Percentiles rank a stretch among this genome's conserved stretches.
Conservation (phyloP, 2,329 filamentous ascomycete species). For the Bipolaris victoriae region DNA sequence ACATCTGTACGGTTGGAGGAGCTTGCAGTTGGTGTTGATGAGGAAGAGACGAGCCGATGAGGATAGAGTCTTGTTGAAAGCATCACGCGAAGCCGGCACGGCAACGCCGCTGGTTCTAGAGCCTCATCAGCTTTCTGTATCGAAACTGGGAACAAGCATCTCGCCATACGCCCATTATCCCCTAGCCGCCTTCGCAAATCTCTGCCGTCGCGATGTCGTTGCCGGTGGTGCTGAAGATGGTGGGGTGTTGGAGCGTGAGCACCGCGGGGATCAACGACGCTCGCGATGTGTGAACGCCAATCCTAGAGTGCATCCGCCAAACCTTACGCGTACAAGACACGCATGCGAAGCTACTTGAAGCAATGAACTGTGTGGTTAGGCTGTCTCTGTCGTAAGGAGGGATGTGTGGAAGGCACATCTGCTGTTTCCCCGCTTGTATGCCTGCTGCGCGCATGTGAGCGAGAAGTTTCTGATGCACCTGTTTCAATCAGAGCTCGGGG, state of each 20-base stretch:
- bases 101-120: neutral
- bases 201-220: neutral
- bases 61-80: neutral
- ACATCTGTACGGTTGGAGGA: neutral
- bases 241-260: neutral
- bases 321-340: neutral
- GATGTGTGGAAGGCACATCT: neutral
- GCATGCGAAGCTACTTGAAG: neutral
- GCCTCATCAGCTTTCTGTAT: neutral
- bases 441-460: neutral
- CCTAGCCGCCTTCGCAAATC: neutral
- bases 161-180: neutral
- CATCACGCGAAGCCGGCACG: neutral
- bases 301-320: neutral
- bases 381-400: neutral
- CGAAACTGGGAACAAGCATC: neutral
- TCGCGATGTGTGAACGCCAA: constrained; percentile 3
- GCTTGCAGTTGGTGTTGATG: neutral
- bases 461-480: neutral
- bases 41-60: neutral
- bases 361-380: neutral
- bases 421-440: neutral
- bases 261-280: constrained; percentile 5
- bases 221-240: neutral
- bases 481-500: neutral